phyloP scores from a whole-genome alignment of 306 rosid genomes.

The Inga leiocalycina region DNA sequence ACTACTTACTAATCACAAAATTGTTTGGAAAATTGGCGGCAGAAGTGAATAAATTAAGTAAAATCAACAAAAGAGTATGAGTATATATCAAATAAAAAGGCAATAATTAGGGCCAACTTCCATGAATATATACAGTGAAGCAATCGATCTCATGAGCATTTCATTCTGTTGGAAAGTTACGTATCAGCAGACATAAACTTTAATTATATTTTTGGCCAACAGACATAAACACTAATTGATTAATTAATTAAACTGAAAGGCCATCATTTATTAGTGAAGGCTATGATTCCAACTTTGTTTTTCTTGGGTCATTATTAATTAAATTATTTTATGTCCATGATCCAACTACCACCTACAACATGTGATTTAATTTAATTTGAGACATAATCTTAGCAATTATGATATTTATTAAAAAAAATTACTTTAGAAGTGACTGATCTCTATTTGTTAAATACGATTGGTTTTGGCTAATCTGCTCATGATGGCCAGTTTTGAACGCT shows the following conservation, averaged over 20 bases:
- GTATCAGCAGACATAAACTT: slow-evolving; percentile 23
- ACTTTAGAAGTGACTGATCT: not conserved
- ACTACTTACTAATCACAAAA: too few species aligned
- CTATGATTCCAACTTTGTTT: slow-evolving; percentile 33
- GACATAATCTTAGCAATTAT: not conserved
- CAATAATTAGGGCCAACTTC: slow-evolving; percentile 29
- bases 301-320: not conserved
- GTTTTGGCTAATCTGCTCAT: too few species aligned
- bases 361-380: not conserved
- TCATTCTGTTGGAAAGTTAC: slow-evolving; percentile 33
- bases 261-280: slow-evolving; percentile 30
- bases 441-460: too few species aligned
- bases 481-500: too few species aligned
- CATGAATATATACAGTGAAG: slow-evolving; percentile 32
- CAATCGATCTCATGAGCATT: slow-evolving; percentile 34
- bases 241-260: slow-evolving; percentile 40
- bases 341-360: slow-evolving; percentile 37
- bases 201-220: not conserved
- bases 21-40: too few species aligned
- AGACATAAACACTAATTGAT: not conserved
- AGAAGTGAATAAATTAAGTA: too few species aligned
- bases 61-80: not conserved
- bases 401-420: not conserved
- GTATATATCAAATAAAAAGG: not conserved
- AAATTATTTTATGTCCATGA: not conserved